phyloP scores from a whole-genome alignment of 148 eudicot genomes.

The Suaeda aralocaspica region DNA sequence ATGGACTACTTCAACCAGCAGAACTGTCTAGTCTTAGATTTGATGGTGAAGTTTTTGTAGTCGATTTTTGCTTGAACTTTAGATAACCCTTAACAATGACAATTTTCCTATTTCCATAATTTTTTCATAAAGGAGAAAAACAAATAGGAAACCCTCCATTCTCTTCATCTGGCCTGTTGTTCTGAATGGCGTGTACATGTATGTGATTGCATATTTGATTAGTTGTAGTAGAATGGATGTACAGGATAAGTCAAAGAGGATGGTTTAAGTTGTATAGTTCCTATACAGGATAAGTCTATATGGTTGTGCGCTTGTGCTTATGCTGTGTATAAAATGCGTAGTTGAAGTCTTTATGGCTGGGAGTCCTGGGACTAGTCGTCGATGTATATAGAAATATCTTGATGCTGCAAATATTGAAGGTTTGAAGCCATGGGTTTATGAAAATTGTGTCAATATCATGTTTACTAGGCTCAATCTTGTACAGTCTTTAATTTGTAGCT shows the following conservation, averaged over 20 bases:
- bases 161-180: background rate
- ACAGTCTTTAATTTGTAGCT: background rate
- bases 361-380: background rate
- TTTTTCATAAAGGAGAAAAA: no score
- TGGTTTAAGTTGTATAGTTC: background rate
- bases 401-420: background rate
- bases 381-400: background rate
- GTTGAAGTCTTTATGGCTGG: background rate
- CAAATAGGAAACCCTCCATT: no score
- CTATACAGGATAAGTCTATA: background rate
- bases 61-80: slow-evolving; percentile 42
- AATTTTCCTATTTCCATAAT: background rate
- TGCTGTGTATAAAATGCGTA: no score
- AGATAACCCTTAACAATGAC: slow-evolving; percentile 3
- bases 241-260: slow-evolving; percentile 1
- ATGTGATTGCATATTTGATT: background rate
- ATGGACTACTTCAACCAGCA: slow-evolving; percentile 57
- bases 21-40: slow-evolving; percentile 63
- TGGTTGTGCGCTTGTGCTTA: background rate
- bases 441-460: background rate
- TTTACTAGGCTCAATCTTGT: slow-evolving; percentile 4
- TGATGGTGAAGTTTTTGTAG: slow-evolving; percentile 71
- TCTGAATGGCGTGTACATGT: background rate
- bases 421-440: background rate
- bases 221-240: slow-evolving; percentile 3